These are phyloP conservation scores for Fusarium piperis DNA, from an alignment of 2,329 filamentous ascomycete genomes.

Conservation along the genomic window DNA sequence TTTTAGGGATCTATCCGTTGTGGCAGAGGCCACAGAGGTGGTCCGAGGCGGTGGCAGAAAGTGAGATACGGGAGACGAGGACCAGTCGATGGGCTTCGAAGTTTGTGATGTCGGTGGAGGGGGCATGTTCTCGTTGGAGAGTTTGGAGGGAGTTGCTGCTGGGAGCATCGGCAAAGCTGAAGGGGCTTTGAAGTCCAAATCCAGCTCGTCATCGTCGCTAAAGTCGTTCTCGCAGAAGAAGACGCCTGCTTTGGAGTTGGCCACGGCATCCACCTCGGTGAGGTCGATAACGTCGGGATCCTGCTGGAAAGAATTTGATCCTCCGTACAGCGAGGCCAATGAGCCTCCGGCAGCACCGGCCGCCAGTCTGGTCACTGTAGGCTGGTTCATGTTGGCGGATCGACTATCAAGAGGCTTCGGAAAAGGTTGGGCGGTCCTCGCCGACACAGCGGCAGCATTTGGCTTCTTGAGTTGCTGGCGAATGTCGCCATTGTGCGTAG, in stretches of 20 bases:
- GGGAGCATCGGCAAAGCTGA: constrained; percentile 56
- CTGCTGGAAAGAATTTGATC: constrained; percentile 58
- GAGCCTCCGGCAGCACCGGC: constrained; percentile 35
- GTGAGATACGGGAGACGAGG: constrained; percentile 69
- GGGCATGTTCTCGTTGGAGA: constrained; percentile 40
- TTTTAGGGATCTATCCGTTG: constrained; percentile 49
- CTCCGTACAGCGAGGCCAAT: constrained; percentile 55
- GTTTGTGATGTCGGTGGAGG: constrained; percentile 43
- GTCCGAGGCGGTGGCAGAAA: constrained; percentile 49
- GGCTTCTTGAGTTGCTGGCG: constrained; percentile 61
- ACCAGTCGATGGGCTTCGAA: constrained; percentile 70
- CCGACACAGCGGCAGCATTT: constrained; percentile 51
- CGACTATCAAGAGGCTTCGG: constrained; percentile 42
- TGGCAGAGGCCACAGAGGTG: constrained; percentile 25
- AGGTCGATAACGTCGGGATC: constrained; percentile 48
- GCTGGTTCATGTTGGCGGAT: constrained; percentile 47
- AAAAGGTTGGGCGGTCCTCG: constrained; percentile 48
- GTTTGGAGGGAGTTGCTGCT: constrained; percentile 30
- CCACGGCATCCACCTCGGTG: constrained; percentile 41
- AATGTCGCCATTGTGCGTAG: constrained; percentile 57
- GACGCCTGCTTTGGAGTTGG: constrained; percentile 51
- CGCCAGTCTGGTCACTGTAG: constrained; percentile 21
- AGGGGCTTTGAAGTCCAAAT: constrained; percentile 73
- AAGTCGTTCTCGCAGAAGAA: constrained; percentile 85
- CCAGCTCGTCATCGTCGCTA: constrained; percentile 82